phyloP scores from a whole-genome alignment of 345 rosid species.

The Linum lewisii region DNA sequence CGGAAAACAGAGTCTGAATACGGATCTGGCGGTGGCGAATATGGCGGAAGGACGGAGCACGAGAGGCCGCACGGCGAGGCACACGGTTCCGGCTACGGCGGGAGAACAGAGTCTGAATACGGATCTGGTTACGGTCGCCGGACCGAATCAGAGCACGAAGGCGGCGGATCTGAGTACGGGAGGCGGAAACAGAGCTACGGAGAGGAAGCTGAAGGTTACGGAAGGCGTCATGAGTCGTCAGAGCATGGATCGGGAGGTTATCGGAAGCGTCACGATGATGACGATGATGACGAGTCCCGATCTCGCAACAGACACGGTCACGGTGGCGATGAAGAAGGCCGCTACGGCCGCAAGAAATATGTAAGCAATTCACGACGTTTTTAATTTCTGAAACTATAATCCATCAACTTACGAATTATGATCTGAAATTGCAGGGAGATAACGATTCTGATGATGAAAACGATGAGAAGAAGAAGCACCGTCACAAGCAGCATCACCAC shows the following conservation, averaged over 20 bases:
- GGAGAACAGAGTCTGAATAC: constrained; percentile 16
- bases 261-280: constrained; percentile 34
- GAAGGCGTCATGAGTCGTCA: constrained; percentile 7
- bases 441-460: constrained; percentile 41
- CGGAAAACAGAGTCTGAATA: constrained; percentile 7
- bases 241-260: constrained; percentile 11
- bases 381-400: neutral
- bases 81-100: constrained; percentile 34
- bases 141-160: constrained; percentile 13
- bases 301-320: constrained; percentile 25
- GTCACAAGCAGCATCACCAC: constrained; percentile 38
- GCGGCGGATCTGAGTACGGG: constrained; percentile 13
- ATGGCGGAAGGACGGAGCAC: constrained; percentile 25
- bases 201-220: constrained; percentile 11
- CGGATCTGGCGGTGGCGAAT: constrained; percentile 19
- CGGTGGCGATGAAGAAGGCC: constrained; percentile 44
- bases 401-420: no score
- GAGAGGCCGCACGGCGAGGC: constrained; percentile 18
- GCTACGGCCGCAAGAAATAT: constrained; percentile 80
- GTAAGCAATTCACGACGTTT: constrained; percentile 27
- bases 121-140: constrained; percentile 16
- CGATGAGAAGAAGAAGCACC: constrained; percentile 41
- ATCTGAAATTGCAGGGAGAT: constrained; percentile 55
- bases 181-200: constrained; percentile 16
- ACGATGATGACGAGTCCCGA: constrained; percentile 32